A percentile compares a stretch with the other conserved stretches of the same genome.
These are phyloP conservation scores for Litchi chinensis DNA, from an alignment of 345 rosid species.

Conservation along the genomic window DNA sequence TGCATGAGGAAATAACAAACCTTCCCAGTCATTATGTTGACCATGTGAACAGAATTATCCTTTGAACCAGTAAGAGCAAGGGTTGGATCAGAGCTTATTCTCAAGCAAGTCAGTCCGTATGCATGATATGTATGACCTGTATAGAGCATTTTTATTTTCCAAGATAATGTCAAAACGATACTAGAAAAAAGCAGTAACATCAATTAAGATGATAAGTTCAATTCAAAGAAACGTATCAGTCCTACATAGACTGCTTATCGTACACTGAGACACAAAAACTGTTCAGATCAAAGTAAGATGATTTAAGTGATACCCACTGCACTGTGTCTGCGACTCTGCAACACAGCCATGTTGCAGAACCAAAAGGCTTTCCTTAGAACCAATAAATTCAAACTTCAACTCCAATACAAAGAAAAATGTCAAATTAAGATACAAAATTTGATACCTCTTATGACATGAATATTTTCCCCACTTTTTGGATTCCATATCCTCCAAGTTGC, in stretches of 20 bases:
- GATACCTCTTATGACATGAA: constrained; percentile 74
- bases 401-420: not conserved
- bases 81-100: too few relatives aligned
- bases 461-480: constrained; percentile 74
- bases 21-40: constrained; percentile 79
- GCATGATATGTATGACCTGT: constrained; percentile 88
- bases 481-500: constrained; percentile 88
- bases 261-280: not conserved
- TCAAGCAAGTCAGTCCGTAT: constrained; percentile 66
- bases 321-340: constrained; percentile 3
- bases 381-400: not conserved
- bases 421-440: constrained; percentile 7
- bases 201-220: not conserved
- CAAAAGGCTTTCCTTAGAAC: not conserved
- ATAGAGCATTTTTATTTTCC: not conserved
- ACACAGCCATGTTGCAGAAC: not conserved
- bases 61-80: constrained; percentile 81
- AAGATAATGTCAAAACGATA: constrained; percentile 5
- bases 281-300: not conserved
- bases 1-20: constrained; percentile 35
- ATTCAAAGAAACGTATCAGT: too few relatives aligned
- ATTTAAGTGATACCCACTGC: not conserved
- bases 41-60: constrained; percentile 79
- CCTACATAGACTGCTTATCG: not conserved
- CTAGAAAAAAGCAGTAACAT: not conserved